Percentiles rank a stretch among this genome's conserved stretches.
These are phyloP conservation scores for Candolleomyces efflorescens DNA, from an alignment of 768 basidiomycete genomes.

Conservation along the genomic window DNA sequence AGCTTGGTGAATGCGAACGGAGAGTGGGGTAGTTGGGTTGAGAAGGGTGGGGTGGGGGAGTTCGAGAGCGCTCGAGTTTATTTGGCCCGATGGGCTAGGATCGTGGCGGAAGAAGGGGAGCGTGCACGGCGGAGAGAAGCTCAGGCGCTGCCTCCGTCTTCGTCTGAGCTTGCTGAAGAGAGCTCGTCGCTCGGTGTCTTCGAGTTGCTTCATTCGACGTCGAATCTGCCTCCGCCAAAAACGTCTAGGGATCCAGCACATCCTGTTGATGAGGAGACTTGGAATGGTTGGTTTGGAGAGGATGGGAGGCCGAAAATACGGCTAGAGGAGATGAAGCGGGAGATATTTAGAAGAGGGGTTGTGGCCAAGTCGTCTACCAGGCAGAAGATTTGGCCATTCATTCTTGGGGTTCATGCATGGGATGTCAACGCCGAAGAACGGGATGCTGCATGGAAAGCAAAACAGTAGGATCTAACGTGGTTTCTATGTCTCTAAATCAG, in stretches of 20 bases:
- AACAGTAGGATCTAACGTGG: slow-evolving; percentile 42
- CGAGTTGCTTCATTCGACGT: slow-evolving; percentile 75
- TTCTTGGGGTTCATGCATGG: slow-evolving; percentile 86
- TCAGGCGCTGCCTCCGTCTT: slow-evolving; percentile 53
- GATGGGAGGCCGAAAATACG: slow-evolving; percentile 65
- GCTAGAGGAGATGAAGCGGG: slow-evolving; percentile 65
- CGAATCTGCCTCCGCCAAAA: slow-evolving; percentile 78
- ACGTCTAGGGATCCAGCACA: slow-evolving; percentile 75
- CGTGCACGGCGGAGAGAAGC: slow-evolving; percentile 79
- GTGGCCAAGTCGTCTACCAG: slow-evolving; percentile 50
- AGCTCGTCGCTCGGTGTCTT: slow-evolving; percentile 80
- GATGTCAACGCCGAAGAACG: slow-evolving; percentile 60
- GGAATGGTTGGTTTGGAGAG: slow-evolving; percentile 74
- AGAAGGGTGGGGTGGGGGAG: slow-evolving; percentile 89
- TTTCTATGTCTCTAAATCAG: background rate
- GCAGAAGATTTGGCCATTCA: slow-evolving; percentile 84
- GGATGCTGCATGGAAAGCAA: slow-evolving; percentile 53
- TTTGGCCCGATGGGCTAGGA: slow-evolving; percentile 93
- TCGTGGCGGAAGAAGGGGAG: slow-evolving; percentile 98
- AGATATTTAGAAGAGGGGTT: slow-evolving; percentile 78
- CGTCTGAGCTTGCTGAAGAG: slow-evolving; percentile 49
- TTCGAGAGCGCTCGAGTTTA: slow-evolving; percentile 97
- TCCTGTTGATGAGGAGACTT: slow-evolving; percentile 70
- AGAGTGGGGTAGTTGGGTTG: slow-evolving; percentile 93
- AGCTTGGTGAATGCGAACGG: slow-evolving; percentile 88